Evolutionary conservation across 345 rosid genomes (phyloP), one percentile per base, ranked within the genome.

Genomic region (Arabis hirsuta): DNA sequence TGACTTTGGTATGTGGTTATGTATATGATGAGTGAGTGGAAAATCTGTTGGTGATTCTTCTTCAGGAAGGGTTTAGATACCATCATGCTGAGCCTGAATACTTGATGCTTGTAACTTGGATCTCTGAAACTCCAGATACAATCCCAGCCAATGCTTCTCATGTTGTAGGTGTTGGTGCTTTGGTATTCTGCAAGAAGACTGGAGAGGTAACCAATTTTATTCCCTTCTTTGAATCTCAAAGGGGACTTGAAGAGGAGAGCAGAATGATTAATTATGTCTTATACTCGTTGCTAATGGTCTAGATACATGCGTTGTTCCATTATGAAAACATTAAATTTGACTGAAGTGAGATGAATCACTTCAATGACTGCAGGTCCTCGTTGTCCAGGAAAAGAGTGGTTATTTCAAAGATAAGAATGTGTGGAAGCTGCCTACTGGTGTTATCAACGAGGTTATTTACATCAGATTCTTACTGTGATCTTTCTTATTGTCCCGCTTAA

Each of bases 341-440:
- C 48, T 52, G 38, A 51, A 51, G 20, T 13, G 12, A 19, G 54
- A 44, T 55, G 53, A n/a, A 67, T 22, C 27, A 69, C 12, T 50
- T 57, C 45, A 8, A 42, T 54, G 45, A 45, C 41, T 45, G 60
- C 64, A 90, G 96, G 81, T 93, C 47, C 92, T 93, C 11, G 98
- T 93, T 38, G 98, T 93, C 53, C 88, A 86, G 73, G 98, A 93
- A 68, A 84, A 67, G 4, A 58, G 22, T 36, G 98, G 98, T 11
- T 56, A 24, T 19, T 90, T 90, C 76, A 73, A 47, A 78, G 87
- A 78, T 22, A 82, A 43, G 12, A 87, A 82, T 24, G 74, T 87
- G 1, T 93, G 98, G 97, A 93, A 93, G 71, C 74, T 88, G 34
- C 98, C 96, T 6, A 90, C 97, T 0, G 98, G 98, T n/a, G 87